Percentiles rank a stretch among this genome's conserved stretches.
These are phyloP conservation scores for Microsporum audouinii DNA, from an alignment of 2,329 filamentous ascomycete genomes.

Conservation along the genomic window DNA sequence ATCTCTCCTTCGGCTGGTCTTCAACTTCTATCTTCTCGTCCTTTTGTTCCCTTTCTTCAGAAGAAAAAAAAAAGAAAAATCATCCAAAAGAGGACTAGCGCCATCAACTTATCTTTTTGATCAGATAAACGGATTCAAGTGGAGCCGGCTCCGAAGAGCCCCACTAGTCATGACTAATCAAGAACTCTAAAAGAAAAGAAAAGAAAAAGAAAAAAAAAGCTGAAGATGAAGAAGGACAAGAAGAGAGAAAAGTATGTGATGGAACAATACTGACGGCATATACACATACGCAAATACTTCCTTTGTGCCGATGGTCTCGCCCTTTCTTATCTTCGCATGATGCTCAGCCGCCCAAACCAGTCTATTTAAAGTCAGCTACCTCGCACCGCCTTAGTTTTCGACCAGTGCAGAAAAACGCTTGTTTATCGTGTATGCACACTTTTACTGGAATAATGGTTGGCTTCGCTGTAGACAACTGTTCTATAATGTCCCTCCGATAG, in stretches of 20 bases:
- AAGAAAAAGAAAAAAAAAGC: not conserved
- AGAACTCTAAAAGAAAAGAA: not conserved
- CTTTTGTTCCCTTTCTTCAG: not conserved
- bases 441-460: slow-evolving; percentile 6
- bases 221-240: not conserved
- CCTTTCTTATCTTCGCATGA: not conserved
- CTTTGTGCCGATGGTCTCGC: not conserved
- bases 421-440: not conserved
- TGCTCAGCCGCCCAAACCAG: not conserved
- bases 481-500: slow-evolving; percentile 24
- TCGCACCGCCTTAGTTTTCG: not conserved
- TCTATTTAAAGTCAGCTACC: not conserved
- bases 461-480: slow-evolving; percentile 1
- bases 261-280: too few relatives aligned
- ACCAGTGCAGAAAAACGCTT: not conserved
- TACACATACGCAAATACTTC: not conserved
- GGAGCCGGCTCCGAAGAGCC: not conserved
- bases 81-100: slow-evolving; percentile 5
- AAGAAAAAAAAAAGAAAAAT: not conserved
- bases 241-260: too few relatives aligned
- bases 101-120: not conserved
- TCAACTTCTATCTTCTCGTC: not conserved
- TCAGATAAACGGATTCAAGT: slow-evolving; percentile 33
- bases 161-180: not conserved
- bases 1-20: not conserved